Evolutionary conservation across 1,139 yeast genomes (phyloP).

Genomic region (Pichia sp.): DNA sequence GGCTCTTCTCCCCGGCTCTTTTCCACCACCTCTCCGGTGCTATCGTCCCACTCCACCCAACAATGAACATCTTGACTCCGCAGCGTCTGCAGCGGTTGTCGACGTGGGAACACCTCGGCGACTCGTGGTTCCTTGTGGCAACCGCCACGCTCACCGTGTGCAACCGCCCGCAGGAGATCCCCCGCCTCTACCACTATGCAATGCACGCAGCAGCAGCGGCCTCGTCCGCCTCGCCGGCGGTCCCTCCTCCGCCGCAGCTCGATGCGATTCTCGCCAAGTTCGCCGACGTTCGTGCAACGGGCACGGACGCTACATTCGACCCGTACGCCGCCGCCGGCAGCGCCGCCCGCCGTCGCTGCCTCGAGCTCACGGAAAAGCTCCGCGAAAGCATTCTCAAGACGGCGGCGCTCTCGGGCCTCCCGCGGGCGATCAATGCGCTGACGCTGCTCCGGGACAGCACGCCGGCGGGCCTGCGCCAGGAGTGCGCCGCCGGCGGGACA

Average conservation of each 20-base stretch:
- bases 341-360: not conserved
- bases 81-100: conserved; percentile 57
- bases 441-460: conserved; percentile 59
- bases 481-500: conserved; percentile 11
- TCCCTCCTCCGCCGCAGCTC: conserved; percentile 23
- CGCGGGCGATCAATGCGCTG: conserved; percentile 77
- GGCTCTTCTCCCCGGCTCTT: too few relatives aligned
- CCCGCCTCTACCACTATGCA: conserved; percentile 70
- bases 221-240: too few relatives aligned
- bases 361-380: conserved; percentile 48
- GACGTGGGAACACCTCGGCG: conserved; percentile 32
- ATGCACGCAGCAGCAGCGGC: conserved; percentile 34
- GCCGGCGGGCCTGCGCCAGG: conserved; percentile 37
- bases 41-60: not conserved
- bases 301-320: conserved; percentile 12
- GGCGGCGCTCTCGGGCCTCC: conserved; percentile 76
- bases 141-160: conserved; percentile 80
- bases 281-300: conserved; percentile 18
- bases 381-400: conserved; percentile 76
- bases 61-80: conserved; percentile 44
- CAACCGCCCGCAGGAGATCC: conserved; percentile 77
- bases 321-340: conserved; percentile 3
- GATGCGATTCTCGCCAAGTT: conserved; percentile 17
- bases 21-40: too few relatives aligned
- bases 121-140: conserved; percentile 68